Base-by-base conservation (phyloP, 2,329 filamentous ascomycete species). In the Amphichorda felina region DNA sequence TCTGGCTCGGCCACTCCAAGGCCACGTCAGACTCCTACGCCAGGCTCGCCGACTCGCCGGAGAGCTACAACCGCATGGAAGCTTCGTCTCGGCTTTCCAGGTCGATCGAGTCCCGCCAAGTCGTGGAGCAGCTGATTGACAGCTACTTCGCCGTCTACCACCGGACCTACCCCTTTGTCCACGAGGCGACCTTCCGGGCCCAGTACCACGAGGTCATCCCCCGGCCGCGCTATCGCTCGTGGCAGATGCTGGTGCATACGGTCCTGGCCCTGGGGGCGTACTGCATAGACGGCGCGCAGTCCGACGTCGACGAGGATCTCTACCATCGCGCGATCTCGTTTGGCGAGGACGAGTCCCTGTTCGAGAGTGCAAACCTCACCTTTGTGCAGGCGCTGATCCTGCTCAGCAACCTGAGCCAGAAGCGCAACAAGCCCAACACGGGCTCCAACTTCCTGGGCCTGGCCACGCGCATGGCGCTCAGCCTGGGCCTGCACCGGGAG, bases 391-490 rank as follows among this genome's bases (percentile, higher is more conserved):
- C 52, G 3, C 38, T 56, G 13, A 36, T 50, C 4, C 41, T 56
- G 5, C 34, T 54, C 9, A 50, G 47, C 28, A 65, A 66, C 26
- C 61, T 65, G 39, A 51, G 63, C 8, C 64, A 68, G 39, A 66
- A 66, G 40, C 54, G 59, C 17, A 61, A 67, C 43, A 57, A 63
- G 15, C 64, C 63, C 9, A 67, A 68, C 38, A 66, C 62, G 0
- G 62, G 63, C 6, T 66, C 61, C 37, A 67, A 64, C 39, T 63
- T 63, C 30, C 53, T 65, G 18, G 64, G 64, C 3, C 55, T 67
- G 13, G 64, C 64, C 4, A 54, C 59, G 5, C 53, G 63, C n/a
- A 60, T 67, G 54, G 64, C 63, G 1, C 51, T 67, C 10, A 62
- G 63, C 1, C 43, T 68, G 13, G 63, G 64, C 0, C 52, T 68